Evolutionary conservation across 768 basidiomycete genomes (phyloP).

Genomic region (Royoungia palumana): DNA sequence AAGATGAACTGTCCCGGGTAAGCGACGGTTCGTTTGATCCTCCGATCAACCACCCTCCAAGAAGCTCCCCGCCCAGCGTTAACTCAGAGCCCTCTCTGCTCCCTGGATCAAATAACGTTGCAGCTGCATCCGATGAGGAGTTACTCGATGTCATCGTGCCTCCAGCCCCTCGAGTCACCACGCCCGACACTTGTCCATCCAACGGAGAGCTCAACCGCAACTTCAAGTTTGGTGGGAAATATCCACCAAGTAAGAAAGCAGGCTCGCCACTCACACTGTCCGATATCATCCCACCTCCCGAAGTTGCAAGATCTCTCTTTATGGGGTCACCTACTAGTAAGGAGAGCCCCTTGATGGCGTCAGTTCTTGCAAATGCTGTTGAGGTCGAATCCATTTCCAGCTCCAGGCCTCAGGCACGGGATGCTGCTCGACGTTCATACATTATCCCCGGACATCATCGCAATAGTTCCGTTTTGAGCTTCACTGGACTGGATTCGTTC

Average conservation of each 20-base stretch:
- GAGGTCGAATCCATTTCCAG: constrained; percentile 46
- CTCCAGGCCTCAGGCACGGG: constrained; percentile 32
- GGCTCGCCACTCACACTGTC: constrained; percentile 50
- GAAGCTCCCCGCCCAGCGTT: constrained; percentile 22
- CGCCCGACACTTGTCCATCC: constrained; percentile 45
- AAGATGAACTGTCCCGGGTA: constrained; percentile 24
- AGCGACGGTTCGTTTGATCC: constrained; percentile 23
- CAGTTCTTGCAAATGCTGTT: constrained; percentile 49
- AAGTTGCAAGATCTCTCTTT: constrained; percentile 49
- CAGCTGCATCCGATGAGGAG: constrained; percentile 35
- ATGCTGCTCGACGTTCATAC: constrained; percentile 16
- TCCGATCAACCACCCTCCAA: constrained; percentile 10
- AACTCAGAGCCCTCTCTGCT: constrained; percentile 37
- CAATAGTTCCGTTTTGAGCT: constrained; percentile 54
- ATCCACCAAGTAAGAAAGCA: constrained; percentile 6
- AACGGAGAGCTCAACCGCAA: constrained; percentile 66
- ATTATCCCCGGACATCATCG: constrained; percentile 30
- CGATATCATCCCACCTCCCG: constrained; percentile 70
- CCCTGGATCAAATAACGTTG: constrained; percentile 34
- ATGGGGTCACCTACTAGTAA: constrained; percentile 43
- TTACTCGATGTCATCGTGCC: constrained; percentile 13
- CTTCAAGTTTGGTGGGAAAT: constrained; percentile 70
- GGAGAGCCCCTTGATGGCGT: constrained; percentile 52
- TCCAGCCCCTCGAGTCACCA: constrained; percentile 18
- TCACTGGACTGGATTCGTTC: constrained; percentile 70